Evolutionary conservation across 106 monocot species (phyloP), one percentile per base, ranked within the genome.

Genomic region (Amphibolis antarctica): DNA sequence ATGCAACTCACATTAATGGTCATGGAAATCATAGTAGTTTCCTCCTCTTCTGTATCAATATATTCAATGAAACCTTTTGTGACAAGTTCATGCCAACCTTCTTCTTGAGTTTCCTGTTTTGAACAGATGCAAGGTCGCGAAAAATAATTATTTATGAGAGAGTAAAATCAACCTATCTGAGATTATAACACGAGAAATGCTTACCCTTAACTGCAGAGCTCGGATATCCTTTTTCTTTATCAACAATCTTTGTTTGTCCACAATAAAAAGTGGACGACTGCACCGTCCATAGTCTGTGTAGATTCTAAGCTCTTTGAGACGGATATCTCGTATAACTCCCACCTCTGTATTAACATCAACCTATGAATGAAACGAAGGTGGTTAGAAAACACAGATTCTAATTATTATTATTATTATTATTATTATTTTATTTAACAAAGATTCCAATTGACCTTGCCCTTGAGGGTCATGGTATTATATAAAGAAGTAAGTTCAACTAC

Each of bases 21-120:
- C 94, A 96, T 96, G 9, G 94, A 89, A 59, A 96, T 96, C 94
- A 96, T 89, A 14, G 94, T 90, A 59, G 89, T 90, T 50, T 89
- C 94, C 74, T 96, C 94, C 78, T 96, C 94, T 75, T 89, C 94
- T 15, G 94, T 90, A 53, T 96, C 94, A 62, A 96, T 96, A 71
- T 96, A 90, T 63, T 90, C 86, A 15, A 90, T 90, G 64, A 82
- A 90, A 46, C 94, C 89, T 74, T 90, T 96, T 52, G 94, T 79
- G 55, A 96, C 89, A 58, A 96, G 78, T 67, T 96, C 86, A 74
- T 96, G 86, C 89, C 89, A 96, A 28, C 94, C 94, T 80, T 89
- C 94, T 69, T 89, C 86, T 63, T 79, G 86, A 5, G 82, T 65
- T 77, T 89, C 94, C 89, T 96, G 47, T 63, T 27, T 25, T 14